phyloP scores from a whole-genome alignment of 805 yeast genomes.

The Maudiozyma bulderi region DNA sequence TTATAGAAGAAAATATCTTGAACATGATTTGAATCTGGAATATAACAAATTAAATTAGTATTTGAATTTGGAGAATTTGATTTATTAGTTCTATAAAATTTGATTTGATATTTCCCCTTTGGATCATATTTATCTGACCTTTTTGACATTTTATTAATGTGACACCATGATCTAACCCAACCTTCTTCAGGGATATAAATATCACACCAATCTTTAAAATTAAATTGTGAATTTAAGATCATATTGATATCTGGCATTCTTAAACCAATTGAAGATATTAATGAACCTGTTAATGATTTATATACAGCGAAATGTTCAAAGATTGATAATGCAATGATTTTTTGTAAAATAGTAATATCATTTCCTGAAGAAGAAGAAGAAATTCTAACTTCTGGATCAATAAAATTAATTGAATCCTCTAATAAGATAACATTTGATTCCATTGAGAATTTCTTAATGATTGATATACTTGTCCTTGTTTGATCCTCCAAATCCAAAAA shows the following conservation, averaged over 20 bases:
- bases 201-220: conserved; percentile 30
- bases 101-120: conserved; percentile 22
- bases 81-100: conserved; percentile 22
- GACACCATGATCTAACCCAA: conserved; percentile 29
- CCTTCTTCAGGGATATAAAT: conserved; percentile 22
- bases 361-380: too few relatives aligned
- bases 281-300: conserved; percentile 23
- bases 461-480: neutral
- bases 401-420: neutral
- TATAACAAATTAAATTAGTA: conserved; percentile 22
- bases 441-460: neutral
- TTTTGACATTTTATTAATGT: conserved; percentile 17
- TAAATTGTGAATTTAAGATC: conserved; percentile 19
- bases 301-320: conserved; percentile 21
- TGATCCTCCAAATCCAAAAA: conserved; percentile 1
- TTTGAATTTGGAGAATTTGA: conserved; percentile 14
- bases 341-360: conserved; percentile 1
- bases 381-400: conserved; percentile 2
- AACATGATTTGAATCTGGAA: conserved; percentile 20
- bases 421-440: neutral
- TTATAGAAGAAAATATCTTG: conserved; percentile 24
- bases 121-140: conserved; percentile 4
- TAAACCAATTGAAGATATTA: conserved; percentile 20
- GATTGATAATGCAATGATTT: conserved; percentile 11
- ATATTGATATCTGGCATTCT: conserved; percentile 23